A percentile compares a stretch with the other conserved stretches of the same genome.
phyloP scores from a whole-genome alignment of 306 rosid species.

The Malus fusca region DNA sequence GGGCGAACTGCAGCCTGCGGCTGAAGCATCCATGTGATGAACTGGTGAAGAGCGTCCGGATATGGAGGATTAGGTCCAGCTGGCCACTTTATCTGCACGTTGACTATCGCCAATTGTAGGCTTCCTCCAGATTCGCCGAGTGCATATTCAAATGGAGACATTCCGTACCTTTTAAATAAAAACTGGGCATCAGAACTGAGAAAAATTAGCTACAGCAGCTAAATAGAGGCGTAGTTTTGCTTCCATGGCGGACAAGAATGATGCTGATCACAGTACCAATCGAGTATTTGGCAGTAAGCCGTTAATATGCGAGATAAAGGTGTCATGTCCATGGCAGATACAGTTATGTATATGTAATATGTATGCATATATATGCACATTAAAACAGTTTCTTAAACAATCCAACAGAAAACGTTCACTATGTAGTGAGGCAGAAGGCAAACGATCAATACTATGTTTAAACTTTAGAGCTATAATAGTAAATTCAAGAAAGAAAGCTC shows the following conservation, averaged over 20 bases:
- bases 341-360: background rate
- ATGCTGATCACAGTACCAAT: background rate
- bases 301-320: background rate
- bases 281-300: background rate
- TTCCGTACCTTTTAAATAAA: constrained; percentile 64
- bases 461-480: background rate
- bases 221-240: background rate
- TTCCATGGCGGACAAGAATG: background rate
- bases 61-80: constrained; percentile 72
- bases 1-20: constrained; percentile 86
- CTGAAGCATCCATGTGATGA: constrained; percentile 98
- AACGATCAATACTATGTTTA: background rate
- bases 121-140: constrained; percentile 98
- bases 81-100: constrained; percentile 93
- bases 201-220: constrained; percentile 13
- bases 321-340: background rate
- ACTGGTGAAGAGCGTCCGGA: constrained; percentile 91
- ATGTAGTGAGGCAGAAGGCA: background rate
- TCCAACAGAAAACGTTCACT: background rate
- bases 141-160: constrained; percentile 95
- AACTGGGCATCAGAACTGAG: constrained; percentile 4
- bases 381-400: background rate
- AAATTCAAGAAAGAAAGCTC: constrained; percentile 1
- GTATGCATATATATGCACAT: background rate
- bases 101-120: constrained; percentile 82